phyloP scores from a whole-genome alignment of 129 eudicot genomes.

The Flaveria bidentis region DNA sequence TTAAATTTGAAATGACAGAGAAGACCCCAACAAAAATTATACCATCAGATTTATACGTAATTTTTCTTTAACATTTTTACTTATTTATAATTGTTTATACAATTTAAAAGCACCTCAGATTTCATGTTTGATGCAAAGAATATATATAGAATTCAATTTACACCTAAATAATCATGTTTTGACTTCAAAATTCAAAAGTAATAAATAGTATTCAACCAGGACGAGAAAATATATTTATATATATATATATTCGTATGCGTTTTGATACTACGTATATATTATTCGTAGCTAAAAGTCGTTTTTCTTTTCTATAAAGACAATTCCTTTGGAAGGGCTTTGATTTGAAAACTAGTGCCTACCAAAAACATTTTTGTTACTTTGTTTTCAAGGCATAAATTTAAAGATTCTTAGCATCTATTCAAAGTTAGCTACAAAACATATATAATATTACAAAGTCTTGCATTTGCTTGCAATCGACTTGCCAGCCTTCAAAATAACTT shows the following conservation, averaged over 20 bases:
- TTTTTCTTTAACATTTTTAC: no score
- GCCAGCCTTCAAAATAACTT: slow-evolving; percentile 19
- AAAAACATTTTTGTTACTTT: slow-evolving; percentile 35
- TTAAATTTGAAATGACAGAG: not conserved
- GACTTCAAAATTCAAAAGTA: no score
- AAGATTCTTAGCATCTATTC: slow-evolving; percentile 28
- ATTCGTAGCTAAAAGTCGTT: not conserved
- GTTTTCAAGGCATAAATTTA: slow-evolving; percentile 32
- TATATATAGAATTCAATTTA: no score
- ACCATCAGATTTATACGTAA: no score
- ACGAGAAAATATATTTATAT: no score
- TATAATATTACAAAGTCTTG: slow-evolving; percentile 15
- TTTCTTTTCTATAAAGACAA: not conserved
- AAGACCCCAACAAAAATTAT: not conserved
- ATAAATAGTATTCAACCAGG: no score
- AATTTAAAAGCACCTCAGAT: no score
- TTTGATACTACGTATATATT: no score
- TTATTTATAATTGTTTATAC: no score
- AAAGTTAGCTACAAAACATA: slow-evolving; percentile 30
- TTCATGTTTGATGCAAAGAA: no score
- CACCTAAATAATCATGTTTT: no score
- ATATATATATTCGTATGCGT: no score
- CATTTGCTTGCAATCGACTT: slow-evolving; percentile 17
- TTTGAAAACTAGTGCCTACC: slow-evolving; percentile 41
- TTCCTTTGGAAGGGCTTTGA: slow-evolving; percentile 17